Evolutionary conservation across 306 rosid genomes (phyloP).

Genomic region (Castanea mollissima): DNA sequence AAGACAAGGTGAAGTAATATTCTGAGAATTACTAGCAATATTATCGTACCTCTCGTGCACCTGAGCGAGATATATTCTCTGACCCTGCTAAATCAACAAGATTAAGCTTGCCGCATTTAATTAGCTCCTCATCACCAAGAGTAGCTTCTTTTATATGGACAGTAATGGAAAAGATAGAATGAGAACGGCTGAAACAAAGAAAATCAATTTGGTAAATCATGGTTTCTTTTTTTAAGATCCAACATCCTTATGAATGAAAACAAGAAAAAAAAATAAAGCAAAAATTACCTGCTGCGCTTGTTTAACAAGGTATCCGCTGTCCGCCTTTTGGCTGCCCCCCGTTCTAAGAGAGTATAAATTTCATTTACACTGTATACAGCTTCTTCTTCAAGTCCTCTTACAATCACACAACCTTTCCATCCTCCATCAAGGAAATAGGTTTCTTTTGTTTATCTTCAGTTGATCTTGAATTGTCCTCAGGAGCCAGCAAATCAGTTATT

Average conservation of each 20-base stretch:
- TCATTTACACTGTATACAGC: conserved; percentile 76
- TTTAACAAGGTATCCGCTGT: conserved; percentile 92
- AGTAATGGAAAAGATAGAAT: conserved; percentile 89
- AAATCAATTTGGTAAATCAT: neutral
- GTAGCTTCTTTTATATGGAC: conserved; percentile 80
- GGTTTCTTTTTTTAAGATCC: conserved; percentile 1
- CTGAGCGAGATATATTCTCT: conserved; percentile 93
- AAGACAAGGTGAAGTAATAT: neutral
- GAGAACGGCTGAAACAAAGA: conserved; percentile 81
- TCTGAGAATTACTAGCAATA: neutral
- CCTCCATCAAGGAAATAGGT: conserved; percentile 81
- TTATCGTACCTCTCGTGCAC: conserved; percentile 85
- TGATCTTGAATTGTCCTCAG: conserved; percentile 66
- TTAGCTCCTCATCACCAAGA: conserved; percentile 84
- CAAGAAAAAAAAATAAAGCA: neutral
- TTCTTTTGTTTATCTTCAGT: conserved; percentile 73
- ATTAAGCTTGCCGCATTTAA: conserved; percentile 96
- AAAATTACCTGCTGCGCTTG: conserved; percentile 81
- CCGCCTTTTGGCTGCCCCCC: conserved; percentile 87
- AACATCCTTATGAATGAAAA: neutral
- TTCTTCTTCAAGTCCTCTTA: conserved; percentile 96
- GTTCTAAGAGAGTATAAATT: conserved; percentile 75
- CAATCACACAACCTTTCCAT: conserved; percentile 85
- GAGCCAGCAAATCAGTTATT: conserved; percentile 73
- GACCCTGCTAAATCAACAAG: conserved; percentile 99